Base-by-base conservation (phyloP, 257 asterid genomes). In the Solanum infundibuliforme region DNA sequence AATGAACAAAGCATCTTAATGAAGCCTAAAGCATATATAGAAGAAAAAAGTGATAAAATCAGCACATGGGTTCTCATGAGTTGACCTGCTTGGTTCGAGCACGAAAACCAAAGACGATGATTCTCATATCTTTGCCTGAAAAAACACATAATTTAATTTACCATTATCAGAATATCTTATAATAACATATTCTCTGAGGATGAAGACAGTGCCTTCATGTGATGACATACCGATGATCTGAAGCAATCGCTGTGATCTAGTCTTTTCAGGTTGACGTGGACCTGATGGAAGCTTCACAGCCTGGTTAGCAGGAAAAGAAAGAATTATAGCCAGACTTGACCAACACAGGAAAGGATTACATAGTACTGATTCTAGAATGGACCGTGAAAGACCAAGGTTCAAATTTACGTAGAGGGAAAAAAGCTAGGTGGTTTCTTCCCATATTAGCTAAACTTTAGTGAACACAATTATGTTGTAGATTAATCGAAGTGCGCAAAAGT, bases 121-220 rank as follows among this genome's bases (percentile, higher is more conserved):
- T 94, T 90, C 99, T 94, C 98, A 97, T 94, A 91, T 97, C 99
- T 91, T 95, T 97, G 87, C 98, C 99, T 96, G 98, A 91, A 91
- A 90, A 69, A 5, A 41, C 12, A 13, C 13, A 72, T 69, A 60
- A 39, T 52, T 3, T 66, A 27, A 12, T 23, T 69, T 6, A 60
- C 35, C 35, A 76, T 74, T 74, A 84, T 65, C 66, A 84, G 58
- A 72, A 65, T n/a, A 86, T 71, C 16, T 25, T 29, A 72, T 8
- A 16, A 71, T 86, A 86, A 72, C 88, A 86, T 31, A 82, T 27
- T 32, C 75, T 74, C 74, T 55, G 75, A 48, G 46, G 58, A 52
- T 86, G 69, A 32, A 72, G 35, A 86, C 68, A 52, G 21, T n/a
- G 38, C n/a, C 36, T 58, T 36, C 43, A 71, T 36, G 13, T 84